Conservation (phyloP, 1,139 yeast species). For the Debaryomyces subglobosus region DNA sequence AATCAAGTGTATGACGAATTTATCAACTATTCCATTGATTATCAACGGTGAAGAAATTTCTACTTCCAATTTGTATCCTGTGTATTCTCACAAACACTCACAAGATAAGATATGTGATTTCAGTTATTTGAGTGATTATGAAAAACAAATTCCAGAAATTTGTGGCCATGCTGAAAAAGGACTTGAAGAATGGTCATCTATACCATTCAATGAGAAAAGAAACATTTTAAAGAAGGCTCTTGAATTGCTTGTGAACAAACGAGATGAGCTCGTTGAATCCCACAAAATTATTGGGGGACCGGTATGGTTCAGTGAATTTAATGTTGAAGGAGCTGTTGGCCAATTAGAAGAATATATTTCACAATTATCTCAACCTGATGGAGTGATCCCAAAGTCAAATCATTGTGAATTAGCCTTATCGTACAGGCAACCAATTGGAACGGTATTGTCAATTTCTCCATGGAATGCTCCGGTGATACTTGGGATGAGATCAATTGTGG, state of each 20-base stretch:
- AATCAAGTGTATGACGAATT: not conserved
- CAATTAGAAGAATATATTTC: slow-evolving; percentile 29
- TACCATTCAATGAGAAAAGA: slow-evolving; percentile 19
- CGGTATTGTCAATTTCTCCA: slow-evolving; percentile 47
- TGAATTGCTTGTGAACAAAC: slow-evolving; percentile 17
- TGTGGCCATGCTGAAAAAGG: slow-evolving; percentile 29
- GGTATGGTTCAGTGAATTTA: slow-evolving; percentile 38
- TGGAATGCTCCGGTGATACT: slow-evolving; percentile 55
- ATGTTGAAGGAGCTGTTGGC: slow-evolving; percentile 28
- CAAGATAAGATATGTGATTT: slow-evolving; percentile 16
- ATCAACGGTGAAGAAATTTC: slow-evolving; percentile 22
- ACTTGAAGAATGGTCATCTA: slow-evolving; percentile 29
- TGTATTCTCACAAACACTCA: slow-evolving; percentile 15
- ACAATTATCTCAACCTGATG: slow-evolving; percentile 25
- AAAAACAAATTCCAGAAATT: slow-evolving; percentile 14
- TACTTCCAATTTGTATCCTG: slow-evolving; percentile 16
- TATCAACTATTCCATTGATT: slow-evolving; percentile 20
- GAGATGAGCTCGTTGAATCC: slow-evolving; percentile 22
- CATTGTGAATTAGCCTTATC: slow-evolving; percentile 32
- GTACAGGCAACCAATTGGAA: slow-evolving; percentile 43
- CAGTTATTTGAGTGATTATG: slow-evolving; percentile 13
- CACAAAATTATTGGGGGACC: slow-evolving; percentile 43
- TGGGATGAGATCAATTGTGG: slow-evolving; percentile 38
- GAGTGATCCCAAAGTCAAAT: slow-evolving; percentile 23
- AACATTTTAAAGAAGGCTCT: slow-evolving; percentile 24